Percentiles rank a stretch among this genome's conserved stretches.
phyloP scores from a whole-genome alignment of 345 rosid species.

The Angophora floribunda region DNA sequence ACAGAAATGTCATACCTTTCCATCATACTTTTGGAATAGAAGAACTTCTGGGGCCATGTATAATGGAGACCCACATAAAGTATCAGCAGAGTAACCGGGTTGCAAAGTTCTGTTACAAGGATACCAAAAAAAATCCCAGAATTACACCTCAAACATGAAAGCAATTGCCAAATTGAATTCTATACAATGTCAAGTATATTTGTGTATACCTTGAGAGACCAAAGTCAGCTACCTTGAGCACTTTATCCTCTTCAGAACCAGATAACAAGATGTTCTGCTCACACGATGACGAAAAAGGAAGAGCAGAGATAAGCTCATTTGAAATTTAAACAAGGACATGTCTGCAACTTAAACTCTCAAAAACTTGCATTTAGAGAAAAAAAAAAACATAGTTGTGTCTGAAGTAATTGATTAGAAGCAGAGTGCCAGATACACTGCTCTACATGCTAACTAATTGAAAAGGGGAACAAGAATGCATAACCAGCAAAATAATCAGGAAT shows the following conservation, averaged over 20 bases:
- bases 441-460: background rate
- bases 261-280: slow-evolving; percentile 49
- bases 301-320: background rate
- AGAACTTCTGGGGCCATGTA: slow-evolving; percentile 84
- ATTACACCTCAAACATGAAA: background rate
- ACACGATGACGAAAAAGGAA: background rate
- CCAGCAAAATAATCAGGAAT: background rate
- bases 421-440: background rate
- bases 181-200: background rate
- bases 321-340: background rate
- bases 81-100: slow-evolving; percentile 37
- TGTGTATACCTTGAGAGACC: slow-evolving; percentile 51
- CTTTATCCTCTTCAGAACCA: slow-evolving; percentile 22
- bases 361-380: background rate
- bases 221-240: slow-evolving; percentile 74
- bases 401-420: background rate
- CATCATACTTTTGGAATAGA: slow-evolving; percentile 55
- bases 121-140: background rate
- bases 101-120: slow-evolving; percentile 20
- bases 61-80: slow-evolving; percentile 56
- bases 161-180: background rate
- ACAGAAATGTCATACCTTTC: slow-evolving; percentile 23
- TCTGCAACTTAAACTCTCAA: background rate
- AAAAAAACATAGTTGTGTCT: background rate
- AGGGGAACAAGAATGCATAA: background rate